Conservation (phyloP, 306 rosid species). For the Cyclanthera cordifolia region DNA sequence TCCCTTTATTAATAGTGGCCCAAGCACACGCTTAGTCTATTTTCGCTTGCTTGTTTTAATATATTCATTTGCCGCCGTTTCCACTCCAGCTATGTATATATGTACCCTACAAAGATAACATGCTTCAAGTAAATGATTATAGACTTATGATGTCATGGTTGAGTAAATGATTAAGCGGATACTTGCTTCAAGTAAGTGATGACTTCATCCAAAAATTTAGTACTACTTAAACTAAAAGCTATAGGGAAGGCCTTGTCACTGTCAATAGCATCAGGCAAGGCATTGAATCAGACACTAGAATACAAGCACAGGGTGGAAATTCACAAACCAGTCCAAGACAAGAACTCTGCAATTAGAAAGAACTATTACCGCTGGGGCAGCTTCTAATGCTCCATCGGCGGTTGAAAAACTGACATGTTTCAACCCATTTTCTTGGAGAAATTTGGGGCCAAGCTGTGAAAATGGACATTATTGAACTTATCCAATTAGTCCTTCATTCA, state of each 20-base stretch:
- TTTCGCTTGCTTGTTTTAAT: not conserved
- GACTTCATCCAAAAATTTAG: not conserved
- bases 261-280: not conserved
- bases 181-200: not conserved
- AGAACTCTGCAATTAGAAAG: not conserved
- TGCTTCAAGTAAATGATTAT: not conserved
- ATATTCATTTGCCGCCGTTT: not conserved
- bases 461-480: slow-evolving; percentile 1
- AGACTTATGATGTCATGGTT: not conserved
- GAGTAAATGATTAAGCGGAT: not conserved
- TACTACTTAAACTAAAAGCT: not conserved
- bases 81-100: not conserved
- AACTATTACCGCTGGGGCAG: slow-evolving; percentile 83
- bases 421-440: slow-evolving; percentile 66
- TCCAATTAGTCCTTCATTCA: not conserved
- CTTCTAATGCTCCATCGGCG: slow-evolving; percentile 96
- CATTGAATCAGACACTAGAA: not conserved
- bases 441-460: slow-evolving; percentile 81
- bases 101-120: not conserved
- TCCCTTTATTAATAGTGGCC: no score
- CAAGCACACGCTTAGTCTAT: no score
- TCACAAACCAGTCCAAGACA: not conserved
- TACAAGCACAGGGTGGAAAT: not conserved
- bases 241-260: not conserved
- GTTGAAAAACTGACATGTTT: slow-evolving; percentile 71